These are phyloP conservation scores for Croton setiger DNA, from an alignment of 441 rosid genomes.

Conservation along the genomic window DNA sequence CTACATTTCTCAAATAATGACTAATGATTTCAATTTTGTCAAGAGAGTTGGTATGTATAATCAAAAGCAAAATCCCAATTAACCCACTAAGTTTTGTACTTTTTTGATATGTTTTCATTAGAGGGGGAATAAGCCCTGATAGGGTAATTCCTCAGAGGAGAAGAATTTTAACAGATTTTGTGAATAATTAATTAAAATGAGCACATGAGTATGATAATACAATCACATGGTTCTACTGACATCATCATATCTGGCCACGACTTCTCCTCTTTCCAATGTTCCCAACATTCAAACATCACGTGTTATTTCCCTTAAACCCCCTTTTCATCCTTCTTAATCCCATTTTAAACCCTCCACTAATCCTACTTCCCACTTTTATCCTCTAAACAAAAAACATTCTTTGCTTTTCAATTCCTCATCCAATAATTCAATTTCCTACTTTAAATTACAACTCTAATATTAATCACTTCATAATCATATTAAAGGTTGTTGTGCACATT, in stretches of 20 bases:
- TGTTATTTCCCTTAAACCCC: conserved; percentile 22
- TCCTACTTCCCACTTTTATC: not conserved
- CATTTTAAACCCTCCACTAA: conserved; percentile 6
- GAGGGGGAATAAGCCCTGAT: not conserved
- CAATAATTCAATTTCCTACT: too few relatives aligned
- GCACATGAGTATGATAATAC: conserved; percentile 28
- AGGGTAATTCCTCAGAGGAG: conserved; percentile 12
- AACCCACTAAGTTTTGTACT: not conserved
- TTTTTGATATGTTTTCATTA: not conserved
- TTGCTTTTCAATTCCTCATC: not conserved
- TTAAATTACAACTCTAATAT: too few relatives aligned
- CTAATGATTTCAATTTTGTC: not conserved
- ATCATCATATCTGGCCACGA: conserved; percentile 71
- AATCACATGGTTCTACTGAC: conserved; percentile 57
- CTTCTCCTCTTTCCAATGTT: conserved; percentile 57
- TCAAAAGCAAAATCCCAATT: not conserved
- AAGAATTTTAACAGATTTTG: conserved; percentile 10
- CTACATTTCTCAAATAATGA: conserved; percentile 1
- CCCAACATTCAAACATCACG: conserved; percentile 74
- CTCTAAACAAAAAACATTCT: not conserved
- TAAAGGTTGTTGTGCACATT: not conserved
- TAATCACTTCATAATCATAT: too few relatives aligned
- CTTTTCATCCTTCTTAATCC: conserved; percentile 2
- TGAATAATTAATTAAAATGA: not conserved
- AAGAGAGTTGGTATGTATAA: not conserved